phyloP scores from a whole-genome alignment of 129 eudicot genomes.

The Helianthus tuberosus region DNA sequence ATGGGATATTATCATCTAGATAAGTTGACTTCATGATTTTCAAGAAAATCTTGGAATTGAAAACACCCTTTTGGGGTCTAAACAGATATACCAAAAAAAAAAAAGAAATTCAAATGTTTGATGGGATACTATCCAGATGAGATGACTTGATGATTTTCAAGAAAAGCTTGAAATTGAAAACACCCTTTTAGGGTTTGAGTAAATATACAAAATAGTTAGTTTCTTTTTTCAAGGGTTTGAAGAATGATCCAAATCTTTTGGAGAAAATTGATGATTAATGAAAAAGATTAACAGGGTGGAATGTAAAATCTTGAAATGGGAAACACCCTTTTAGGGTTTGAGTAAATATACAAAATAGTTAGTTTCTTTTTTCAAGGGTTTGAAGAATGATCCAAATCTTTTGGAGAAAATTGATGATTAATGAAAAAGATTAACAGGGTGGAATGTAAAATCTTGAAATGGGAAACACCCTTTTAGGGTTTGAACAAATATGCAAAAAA shows the following conservation, averaged over 20 bases:
- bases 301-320: neutral
- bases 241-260: slow-evolving; percentile 1
- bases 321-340: slow-evolving; percentile 24
- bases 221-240: slow-evolving; percentile 4
- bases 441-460: neutral
- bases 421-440: slow-evolving; percentile 10
- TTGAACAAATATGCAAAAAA: slow-evolving; percentile 10
- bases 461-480: slow-evolving; percentile 16
- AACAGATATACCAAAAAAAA: too few species aligned
- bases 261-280: slow-evolving; percentile 19
- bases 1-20: slow-evolving; percentile 43
- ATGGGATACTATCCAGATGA: slow-evolving; percentile 30
- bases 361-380: neutral
- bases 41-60: slow-evolving; percentile 31
- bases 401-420: slow-evolving; percentile 9
- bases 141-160: slow-evolving; percentile 33
- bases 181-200: slow-evolving; percentile 25
- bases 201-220: neutral
- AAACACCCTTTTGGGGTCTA: neutral
- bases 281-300: neutral
- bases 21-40: slow-evolving; percentile 40
- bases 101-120: too few species aligned
- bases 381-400: slow-evolving; percentile 13
- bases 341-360: neutral
- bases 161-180: slow-evolving; percentile 6